Base-by-base conservation (phyloP, 2,329 filamentous ascomycete species). In the Colletotrichum euphorbiae region DNA sequence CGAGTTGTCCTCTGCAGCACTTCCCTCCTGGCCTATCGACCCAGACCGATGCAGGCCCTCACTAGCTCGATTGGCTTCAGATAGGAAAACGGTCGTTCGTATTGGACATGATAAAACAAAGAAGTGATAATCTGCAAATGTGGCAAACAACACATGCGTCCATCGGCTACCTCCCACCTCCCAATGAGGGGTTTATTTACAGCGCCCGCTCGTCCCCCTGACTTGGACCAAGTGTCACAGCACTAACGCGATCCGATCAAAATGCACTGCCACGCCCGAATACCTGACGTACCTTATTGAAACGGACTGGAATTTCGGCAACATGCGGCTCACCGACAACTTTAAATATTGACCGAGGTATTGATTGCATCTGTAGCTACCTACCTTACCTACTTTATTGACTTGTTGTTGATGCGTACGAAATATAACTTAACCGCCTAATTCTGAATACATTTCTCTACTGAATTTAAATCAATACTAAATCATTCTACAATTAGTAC, bases 191-290 rank as follows among this genome's bases (percentile, higher is more conserved):
- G 65, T 68, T 68, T 68, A 58, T 64, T 62, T 48, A 45, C 50
- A 21, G 50, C 54, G 19, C 13, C 33, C 38, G 8, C 19, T 65
- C 40, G 36, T 28, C 58, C 46, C 54, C 54, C 60, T 48, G 54
- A 68, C 65, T 52, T 33, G 46, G 46, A 54, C 50, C 45, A 31
- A 33, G 36, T 28, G 54, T 42, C 45, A 48, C 46, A 58, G 31
- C 31, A 59, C 60, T 59, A 64, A 68, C 60, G 60, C 60, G 42
- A 65, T 68, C 61, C 38, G 65, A 68, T 55, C 19, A 24, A 33
- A 45, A 45, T 68, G 65, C 65, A 65, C 65, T 59, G 60, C 65
- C 65, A 68, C 65, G 52, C 54, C 64, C 46, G 33, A 55, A 46
- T 45, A 28, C 45, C 58, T 68, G 54, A 68, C 61, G 51, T 21